Conservation (phyloP, 2,329 filamentous ascomycete genomes). For the Seiridium unicorne region DNA sequence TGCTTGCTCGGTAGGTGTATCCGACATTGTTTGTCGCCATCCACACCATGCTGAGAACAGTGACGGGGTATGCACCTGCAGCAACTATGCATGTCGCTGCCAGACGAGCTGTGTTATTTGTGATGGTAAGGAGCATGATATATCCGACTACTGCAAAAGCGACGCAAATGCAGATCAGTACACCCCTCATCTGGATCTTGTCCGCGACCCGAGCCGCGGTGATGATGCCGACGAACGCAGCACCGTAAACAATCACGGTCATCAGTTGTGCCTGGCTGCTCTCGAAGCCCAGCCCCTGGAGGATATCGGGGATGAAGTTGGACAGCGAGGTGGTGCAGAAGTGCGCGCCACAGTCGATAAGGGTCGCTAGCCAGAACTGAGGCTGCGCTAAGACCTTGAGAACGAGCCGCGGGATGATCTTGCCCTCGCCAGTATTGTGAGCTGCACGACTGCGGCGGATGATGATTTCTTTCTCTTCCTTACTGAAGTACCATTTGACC, state of each 20-base stretch:
- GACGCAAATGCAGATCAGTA: conserved; percentile 12
- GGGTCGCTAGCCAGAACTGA: conserved; percentile 22
- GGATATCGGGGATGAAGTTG: conserved; percentile 18
- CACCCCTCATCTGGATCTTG: conserved; percentile 16
- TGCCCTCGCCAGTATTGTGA: conserved; percentile 18
- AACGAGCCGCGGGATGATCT: conserved; percentile 13
- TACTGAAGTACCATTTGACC: conserved; percentile 17
- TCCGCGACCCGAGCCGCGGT: conserved; percentile 18
- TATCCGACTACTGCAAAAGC: conserved; percentile 16
- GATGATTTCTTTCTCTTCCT: conserved; percentile 17
- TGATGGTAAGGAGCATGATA: conserved; percentile 17
- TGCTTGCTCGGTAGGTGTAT: conserved; percentile 17
- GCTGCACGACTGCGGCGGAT: conserved; percentile 14
- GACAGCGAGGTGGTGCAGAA: conserved; percentile 22
- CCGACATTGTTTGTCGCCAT: conserved; percentile 22
- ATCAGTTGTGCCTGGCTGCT: conserved; percentile 19
- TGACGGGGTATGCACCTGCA: conserved; percentile 18
- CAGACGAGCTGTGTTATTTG: conserved; percentile 16
- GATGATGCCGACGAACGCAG: conserved; percentile 21
- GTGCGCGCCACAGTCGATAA: conserved; percentile 16
- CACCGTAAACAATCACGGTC: conserved; percentile 21
- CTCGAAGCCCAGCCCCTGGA: conserved; percentile 18
- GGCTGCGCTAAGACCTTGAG: conserved; percentile 16
- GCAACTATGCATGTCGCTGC: conserved; percentile 20
- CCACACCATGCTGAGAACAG: conserved; percentile 20